phyloP scores from a whole-genome alignment of 257 asterid species.

The Gynochthodes officinalis region DNA sequence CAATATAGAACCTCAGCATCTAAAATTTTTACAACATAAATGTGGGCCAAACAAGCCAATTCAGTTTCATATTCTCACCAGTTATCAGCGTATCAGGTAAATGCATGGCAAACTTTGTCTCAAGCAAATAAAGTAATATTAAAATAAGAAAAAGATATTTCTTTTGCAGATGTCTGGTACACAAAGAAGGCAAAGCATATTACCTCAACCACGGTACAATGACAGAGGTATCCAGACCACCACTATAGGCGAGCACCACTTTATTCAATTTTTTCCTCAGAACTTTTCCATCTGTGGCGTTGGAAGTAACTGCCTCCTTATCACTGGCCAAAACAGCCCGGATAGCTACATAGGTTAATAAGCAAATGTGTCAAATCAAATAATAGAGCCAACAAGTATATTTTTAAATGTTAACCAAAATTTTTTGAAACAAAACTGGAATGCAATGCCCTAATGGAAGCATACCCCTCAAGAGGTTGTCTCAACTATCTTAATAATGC shows the following conservation, averaged over 20 bases:
- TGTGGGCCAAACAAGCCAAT: constrained; percentile 2
- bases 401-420: neutral
- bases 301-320: constrained; percentile 44
- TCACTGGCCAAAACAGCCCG: constrained; percentile 63
- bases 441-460: neutral
- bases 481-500: neutral
- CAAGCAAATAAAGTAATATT: neutral
- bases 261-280: constrained; percentile 67
- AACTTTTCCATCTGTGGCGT: constrained; percentile 36
- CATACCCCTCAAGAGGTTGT: neutral
- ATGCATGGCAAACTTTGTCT: neutral
- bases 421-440: neutral
- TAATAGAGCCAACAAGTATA: neutral
- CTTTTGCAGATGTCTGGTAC: neutral
- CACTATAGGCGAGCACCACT: constrained; percentile 94
- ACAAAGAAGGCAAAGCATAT: constrained; percentile 7
- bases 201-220: constrained; percentile 99
- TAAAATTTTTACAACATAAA: neutral
- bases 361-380: constrained; percentile 1
- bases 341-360: constrained; percentile 39
- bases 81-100: neutral
- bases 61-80: neutral
- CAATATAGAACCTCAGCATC: neutral
- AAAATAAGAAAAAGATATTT: neutral
- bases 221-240: constrained; percentile 96